Conservation (phyloP, 1,284 basidiomycete genomes). For the Macrocybe sp. region DNA sequence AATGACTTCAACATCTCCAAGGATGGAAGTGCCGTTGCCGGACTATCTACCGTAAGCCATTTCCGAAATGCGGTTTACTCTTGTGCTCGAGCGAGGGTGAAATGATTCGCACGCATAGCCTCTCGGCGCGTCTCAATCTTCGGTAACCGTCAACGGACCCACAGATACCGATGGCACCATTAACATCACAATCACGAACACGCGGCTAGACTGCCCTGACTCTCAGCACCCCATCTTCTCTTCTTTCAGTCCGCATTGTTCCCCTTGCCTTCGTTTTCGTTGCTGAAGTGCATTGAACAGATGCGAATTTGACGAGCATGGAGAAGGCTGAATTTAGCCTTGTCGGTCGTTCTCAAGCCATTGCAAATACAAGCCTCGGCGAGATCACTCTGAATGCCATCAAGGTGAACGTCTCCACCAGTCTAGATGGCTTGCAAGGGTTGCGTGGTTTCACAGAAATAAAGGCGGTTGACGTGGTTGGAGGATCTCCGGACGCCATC, state of each 20-base stretch:
- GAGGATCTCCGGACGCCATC: constrained; percentile 62
- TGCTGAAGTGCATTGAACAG: constrained; percentile 24
- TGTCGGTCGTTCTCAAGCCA: constrained; percentile 57
- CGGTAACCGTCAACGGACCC: constrained; percentile 43
- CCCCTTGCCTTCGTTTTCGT: not conserved
- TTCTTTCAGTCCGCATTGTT: constrained; percentile 45
- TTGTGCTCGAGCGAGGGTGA: not conserved
- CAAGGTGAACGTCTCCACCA: constrained; percentile 70
- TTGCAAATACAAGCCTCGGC: constrained; percentile 68
- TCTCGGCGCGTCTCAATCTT: constrained; percentile 53
- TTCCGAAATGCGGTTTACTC: constrained; percentile 9
- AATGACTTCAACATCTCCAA: constrained; percentile 63
- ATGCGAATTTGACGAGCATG: constrained; percentile 45
- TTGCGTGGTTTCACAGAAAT: constrained; percentile 57
- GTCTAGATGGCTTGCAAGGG: constrained; percentile 59
- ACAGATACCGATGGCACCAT: constrained; percentile 64
- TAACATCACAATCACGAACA: constrained; percentile 58
- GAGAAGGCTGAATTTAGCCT: constrained; percentile 49
- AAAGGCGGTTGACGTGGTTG: constrained; percentile 62
- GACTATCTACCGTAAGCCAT: constrained; percentile 46
- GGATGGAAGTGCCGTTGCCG: constrained; percentile 47
- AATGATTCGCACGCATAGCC: constrained; percentile 33
- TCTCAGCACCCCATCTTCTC: constrained; percentile 48
- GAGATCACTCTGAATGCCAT: constrained; percentile 69
- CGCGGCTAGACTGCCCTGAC: constrained; percentile 47